Percentiles rank a stretch among this genome's conserved stretches.
Evolutionary conservation across 176 grass and related monocot species (phyloP).

Genomic region (Triticum timopheevii): DNA sequence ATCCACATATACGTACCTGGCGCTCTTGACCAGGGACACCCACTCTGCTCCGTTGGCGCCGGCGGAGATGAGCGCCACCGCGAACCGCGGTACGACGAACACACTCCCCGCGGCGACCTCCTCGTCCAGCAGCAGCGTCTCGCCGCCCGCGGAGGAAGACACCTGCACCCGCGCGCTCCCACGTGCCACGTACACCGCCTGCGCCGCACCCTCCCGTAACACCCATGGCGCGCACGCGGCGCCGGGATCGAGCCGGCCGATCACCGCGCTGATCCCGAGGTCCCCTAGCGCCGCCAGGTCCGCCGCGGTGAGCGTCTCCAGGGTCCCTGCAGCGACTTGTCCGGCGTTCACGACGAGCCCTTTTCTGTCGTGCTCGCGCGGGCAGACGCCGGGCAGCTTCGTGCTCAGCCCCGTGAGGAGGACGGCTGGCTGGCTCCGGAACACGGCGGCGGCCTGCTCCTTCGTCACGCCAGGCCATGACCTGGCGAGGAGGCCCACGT

Average conservation of each 20-base stretch:
- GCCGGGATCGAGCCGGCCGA: slow-evolving; percentile 16
- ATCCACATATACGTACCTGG: slow-evolving; percentile 9
- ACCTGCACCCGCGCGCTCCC: slow-evolving; percentile 32
- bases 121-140: slow-evolving; percentile 4
- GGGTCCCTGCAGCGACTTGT: not conserved
- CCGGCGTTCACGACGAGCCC: slow-evolving; percentile 17
- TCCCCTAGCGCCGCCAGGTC: not conserved
- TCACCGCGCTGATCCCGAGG: not conserved
- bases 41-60: slow-evolving; percentile 26
- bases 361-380: slow-evolving; percentile 2
- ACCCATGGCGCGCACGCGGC: slow-evolving; percentile 5
- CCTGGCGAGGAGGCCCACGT: not conserved
- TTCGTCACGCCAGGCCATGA: not conserved
- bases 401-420: not conserved
- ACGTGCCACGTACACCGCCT: slow-evolving; percentile 17
- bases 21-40: slow-evolving; percentile 40
- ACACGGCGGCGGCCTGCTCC: not conserved
- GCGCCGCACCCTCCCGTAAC: slow-evolving; percentile 1
- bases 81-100: slow-evolving; percentile 36
- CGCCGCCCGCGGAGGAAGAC: not conserved
- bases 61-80: not conserved
- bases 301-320: not conserved
- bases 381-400: not conserved
- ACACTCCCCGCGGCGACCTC: slow-evolving; percentile 16
- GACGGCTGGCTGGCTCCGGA: slow-evolving; percentile 16